A percentile compares a stretch with the other conserved stretches of the same genome.
These are phyloP conservation scores for Gaeumannomyces tritici DNA, from an alignment of 2,329 filamentous ascomycete species.

Conservation along the genomic window DNA sequence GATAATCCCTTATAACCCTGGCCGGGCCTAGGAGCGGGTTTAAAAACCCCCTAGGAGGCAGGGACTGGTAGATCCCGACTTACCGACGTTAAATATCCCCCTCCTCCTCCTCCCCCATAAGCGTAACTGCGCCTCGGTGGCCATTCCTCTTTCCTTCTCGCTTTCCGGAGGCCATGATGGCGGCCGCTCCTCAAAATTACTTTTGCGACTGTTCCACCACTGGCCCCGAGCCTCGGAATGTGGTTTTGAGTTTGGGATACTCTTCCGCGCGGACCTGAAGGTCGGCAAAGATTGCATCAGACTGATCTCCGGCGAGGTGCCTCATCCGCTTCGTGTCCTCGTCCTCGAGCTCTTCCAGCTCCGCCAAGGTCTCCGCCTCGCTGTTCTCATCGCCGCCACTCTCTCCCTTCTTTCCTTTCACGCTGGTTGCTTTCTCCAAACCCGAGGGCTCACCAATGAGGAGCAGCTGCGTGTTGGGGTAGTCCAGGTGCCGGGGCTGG, in stretches of 20 bases:
- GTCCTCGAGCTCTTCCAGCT: conserved; percentile 64
- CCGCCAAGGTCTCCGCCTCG: conserved; percentile 50
- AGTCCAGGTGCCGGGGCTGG: conserved; percentile 64
- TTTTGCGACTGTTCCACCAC: too few relatives aligned
- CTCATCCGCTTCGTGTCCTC: conserved; percentile 63
- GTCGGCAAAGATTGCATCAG: conserved; percentile 35
- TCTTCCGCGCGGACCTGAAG: conserved; percentile 43
- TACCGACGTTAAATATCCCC: too few relatives aligned
- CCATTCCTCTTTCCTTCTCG: too few relatives aligned
- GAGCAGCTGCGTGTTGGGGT: conserved; percentile 65
- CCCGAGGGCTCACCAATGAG: conserved; percentile 63
- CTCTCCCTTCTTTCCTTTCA: conserved; percentile 39
- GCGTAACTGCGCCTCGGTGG: too few relatives aligned
- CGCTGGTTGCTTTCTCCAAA: conserved; percentile 45
- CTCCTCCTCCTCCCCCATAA: too few relatives aligned
- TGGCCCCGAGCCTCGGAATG: background rate
- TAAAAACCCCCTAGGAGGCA: too few relatives aligned
- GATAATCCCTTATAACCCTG: too few relatives aligned
- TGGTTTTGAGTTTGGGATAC: conserved; percentile 29
- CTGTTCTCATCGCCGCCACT: conserved; percentile 18
- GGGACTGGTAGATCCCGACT: too few relatives aligned
- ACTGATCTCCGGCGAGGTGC: conserved; percentile 34
- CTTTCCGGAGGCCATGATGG: too few relatives aligned
- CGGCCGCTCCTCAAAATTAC: too few relatives aligned
- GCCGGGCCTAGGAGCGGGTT: too few relatives aligned